A percentile compares a stretch with the other conserved stretches of the same genome.
These are phyloP conservation scores for Auricularia sp. DNA, from an alignment of 768 basidiomycete genomes.

Conservation along the genomic window DNA sequence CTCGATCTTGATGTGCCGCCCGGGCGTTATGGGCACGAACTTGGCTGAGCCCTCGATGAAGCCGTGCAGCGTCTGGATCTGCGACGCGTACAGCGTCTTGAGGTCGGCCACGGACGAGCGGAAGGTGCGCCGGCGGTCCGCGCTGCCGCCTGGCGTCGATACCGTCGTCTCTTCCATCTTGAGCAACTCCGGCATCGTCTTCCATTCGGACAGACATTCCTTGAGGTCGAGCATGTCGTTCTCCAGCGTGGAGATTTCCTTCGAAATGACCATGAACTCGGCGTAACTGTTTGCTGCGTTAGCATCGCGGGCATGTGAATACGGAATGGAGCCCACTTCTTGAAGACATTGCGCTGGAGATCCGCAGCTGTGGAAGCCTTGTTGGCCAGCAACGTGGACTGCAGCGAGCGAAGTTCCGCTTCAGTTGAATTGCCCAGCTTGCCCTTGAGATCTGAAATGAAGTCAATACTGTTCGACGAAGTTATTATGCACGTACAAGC, in stretches of 20 bases:
- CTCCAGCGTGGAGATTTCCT: conserved; percentile 92
- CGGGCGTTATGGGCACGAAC: conserved; percentile 84
- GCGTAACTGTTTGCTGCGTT: conserved; percentile 57
- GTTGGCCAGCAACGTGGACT: conserved; percentile 61
- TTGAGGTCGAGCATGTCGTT: conserved; percentile 97
- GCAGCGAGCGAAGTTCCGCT: conserved; percentile 64
- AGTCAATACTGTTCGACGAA: too few relatives aligned
- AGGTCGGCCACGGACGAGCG: conserved; percentile 96
- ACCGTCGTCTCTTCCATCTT: conserved; percentile 74
- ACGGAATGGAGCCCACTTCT: conserved; percentile 50
- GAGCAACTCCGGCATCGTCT: conserved; percentile 85
- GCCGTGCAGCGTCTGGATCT: conserved; percentile 83
- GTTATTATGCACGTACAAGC: too few relatives aligned
- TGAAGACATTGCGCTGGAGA: conserved; percentile 87
- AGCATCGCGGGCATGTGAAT: neutral
- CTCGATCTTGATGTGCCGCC: conserved; percentile 84
- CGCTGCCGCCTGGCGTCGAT: conserved; percentile 39
- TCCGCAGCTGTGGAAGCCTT: conserved; percentile 69
- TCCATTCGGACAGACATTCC: conserved; percentile 89
- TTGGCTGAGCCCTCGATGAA: conserved; percentile 93
- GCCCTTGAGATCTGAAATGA: conserved; percentile 76
- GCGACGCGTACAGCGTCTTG: conserved; percentile 85
- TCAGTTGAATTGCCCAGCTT: conserved; percentile 86
- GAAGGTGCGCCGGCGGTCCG: conserved; percentile 47
- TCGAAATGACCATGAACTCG: conserved; percentile 92